phyloP scores from a whole-genome alignment of 2,329 filamentous ascomycete genomes.

The Colletotrichum horii region DNA sequence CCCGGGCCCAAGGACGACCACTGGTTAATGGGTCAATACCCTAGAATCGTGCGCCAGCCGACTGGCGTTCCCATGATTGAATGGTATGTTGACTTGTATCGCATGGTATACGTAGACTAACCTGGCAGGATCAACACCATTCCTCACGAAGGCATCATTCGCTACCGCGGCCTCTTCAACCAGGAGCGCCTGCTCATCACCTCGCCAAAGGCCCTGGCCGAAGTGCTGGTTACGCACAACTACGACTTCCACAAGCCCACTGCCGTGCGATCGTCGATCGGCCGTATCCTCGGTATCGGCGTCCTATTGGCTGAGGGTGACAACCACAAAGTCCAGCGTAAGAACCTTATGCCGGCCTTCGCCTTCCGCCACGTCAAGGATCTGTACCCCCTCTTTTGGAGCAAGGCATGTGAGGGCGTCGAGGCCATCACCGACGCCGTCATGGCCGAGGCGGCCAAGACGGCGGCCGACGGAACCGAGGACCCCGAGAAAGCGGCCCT shows the following conservation, averaged over 20 bases:
- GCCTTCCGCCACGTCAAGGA: constrained; percentile 86
- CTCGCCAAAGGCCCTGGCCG: constrained; percentile 68
- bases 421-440: constrained; percentile 59
- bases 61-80: constrained; percentile 51
- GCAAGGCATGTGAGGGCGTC: constrained; percentile 73
- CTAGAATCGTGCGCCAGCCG: constrained; percentile 40
- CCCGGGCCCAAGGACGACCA: constrained; percentile 49
- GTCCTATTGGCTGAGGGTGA: constrained; percentile 87
- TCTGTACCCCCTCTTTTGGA: constrained; percentile 84
- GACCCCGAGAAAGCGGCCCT: constrained; percentile 28
- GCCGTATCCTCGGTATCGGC: constrained; percentile 71
- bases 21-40: constrained; percentile 55
- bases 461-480: constrained; percentile 27
- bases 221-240: constrained; percentile 71
- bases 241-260: constrained; percentile 74
- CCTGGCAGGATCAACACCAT: constrained; percentile 59
- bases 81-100: constrained; percentile 45
- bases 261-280: constrained; percentile 59
- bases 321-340: constrained; percentile 83
- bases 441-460: constrained; percentile 32
- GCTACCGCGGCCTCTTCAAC: constrained; percentile 68
- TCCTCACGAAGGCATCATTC: constrained; percentile 72
- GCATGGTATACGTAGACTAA: constrained; percentile 16
- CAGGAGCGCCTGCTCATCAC: constrained; percentile 66
- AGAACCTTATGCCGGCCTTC: constrained; percentile 82